A percentile compares a stretch with the other conserved stretches of the same genome.
Evolutionary conservation across 1,284 basidiomycete genomes (phyloP).

Genomic region (Trichosporon asahii): DNA sequence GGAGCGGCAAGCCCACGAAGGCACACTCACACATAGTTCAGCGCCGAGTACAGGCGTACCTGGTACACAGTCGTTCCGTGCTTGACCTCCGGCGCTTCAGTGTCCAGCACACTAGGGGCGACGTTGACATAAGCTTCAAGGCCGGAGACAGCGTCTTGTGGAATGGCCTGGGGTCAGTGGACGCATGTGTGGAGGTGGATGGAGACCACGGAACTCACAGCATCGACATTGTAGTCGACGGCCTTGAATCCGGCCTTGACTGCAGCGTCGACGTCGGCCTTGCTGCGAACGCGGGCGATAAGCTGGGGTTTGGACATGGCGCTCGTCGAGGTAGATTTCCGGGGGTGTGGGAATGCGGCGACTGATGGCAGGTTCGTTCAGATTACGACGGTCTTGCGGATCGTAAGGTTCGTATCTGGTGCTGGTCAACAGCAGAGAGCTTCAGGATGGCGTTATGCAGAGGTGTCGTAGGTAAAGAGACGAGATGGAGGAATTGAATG

Average conservation of each 20-base stretch:
- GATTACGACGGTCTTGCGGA: too few species aligned
- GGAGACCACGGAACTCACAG: background rate
- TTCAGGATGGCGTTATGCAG: background rate
- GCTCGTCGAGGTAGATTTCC: too few species aligned
- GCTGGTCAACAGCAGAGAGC: too few species aligned
- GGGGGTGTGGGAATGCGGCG: too few species aligned
- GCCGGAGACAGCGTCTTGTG: background rate
- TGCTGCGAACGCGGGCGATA: background rate
- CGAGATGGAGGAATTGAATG: background rate
- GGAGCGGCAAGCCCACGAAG: too few species aligned
- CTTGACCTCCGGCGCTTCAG: background rate
- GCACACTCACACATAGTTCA: conserved; percentile 3
- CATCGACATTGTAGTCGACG: background rate
- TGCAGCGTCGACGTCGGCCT: background rate
- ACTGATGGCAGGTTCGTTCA: too few species aligned
- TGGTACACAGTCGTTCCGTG: background rate
- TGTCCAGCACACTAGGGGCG: background rate
- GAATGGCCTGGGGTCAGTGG: background rate
- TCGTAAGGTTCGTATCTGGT: too few species aligned
- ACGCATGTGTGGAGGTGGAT: too few species aligned
- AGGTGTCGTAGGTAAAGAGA: too few species aligned
- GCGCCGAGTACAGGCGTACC: background rate
- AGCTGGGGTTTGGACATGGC: background rate
- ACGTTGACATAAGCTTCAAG: background rate
- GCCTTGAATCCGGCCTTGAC: background rate